Percentiles rank a stretch among this genome's conserved stretches.
Conservation (phyloP, 768 basidiomycete species). For the Leccinum subgranulosum region DNA sequence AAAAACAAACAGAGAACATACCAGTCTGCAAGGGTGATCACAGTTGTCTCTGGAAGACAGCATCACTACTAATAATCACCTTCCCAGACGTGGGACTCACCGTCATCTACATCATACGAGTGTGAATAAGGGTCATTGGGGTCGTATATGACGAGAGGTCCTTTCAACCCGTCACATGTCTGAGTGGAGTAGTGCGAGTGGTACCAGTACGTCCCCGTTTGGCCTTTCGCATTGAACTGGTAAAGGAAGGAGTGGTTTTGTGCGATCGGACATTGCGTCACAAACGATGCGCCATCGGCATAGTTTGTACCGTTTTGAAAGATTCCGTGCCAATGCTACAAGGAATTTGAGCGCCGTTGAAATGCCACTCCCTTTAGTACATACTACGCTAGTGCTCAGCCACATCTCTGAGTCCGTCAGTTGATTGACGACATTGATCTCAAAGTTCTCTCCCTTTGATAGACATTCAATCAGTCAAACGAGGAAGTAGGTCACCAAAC, state of each 20-base stretch:
- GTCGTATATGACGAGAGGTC: conserved; percentile 42
- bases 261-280: conserved; percentile 34
- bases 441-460: conserved; percentile 37
- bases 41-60: conserved; percentile 17
- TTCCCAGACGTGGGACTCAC: conserved; percentile 22
- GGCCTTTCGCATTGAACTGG: conserved; percentile 15
- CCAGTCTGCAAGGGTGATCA: conserved; percentile 28
- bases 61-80: background rate
- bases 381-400: conserved; percentile 44
- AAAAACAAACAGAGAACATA: background rate
- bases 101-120: conserved; percentile 47
- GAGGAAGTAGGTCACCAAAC: background rate
- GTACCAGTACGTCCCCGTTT: conserved; percentile 35
- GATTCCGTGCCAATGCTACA: conserved; percentile 57
- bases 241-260: conserved; percentile 25
- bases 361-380: background rate
- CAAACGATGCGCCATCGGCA: conserved; percentile 42
- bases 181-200: conserved; percentile 40
- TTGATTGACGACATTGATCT: conserved; percentile 44
- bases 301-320: conserved; percentile 42
- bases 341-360: background rate
- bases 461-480: background rate
- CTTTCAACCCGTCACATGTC: conserved; percentile 36
- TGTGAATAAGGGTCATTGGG: conserved; percentile 35
- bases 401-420: conserved; percentile 48